A percentile compares a stretch with the other conserved stretches of the same genome.
phyloP scores from a whole-genome alignment of 2,329 filamentous ascomycete genomes.

The Salinomyces thailandicus region DNA sequence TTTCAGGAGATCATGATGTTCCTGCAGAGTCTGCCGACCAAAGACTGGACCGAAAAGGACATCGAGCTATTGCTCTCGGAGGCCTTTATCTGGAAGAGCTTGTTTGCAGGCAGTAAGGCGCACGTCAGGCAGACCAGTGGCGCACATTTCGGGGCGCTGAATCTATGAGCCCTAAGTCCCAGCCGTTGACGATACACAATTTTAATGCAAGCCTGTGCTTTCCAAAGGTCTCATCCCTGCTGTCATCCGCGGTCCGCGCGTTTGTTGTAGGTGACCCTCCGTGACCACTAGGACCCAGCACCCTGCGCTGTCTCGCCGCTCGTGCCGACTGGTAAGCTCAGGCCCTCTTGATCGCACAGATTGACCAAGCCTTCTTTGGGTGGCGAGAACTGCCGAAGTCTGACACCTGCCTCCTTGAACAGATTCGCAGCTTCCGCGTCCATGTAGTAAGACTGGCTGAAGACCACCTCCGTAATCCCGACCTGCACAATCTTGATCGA shows the following conservation, averaged over 20 bases:
- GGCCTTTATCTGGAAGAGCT: slow-evolving; percentile 96
- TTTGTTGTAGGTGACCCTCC: too few species aligned
- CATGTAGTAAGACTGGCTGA: slow-evolving; percentile 90
- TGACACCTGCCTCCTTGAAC: slow-evolving; percentile 72
- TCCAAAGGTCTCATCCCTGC: too few species aligned
- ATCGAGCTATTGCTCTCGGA: slow-evolving; percentile 92
- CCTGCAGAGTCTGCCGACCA: slow-evolving; percentile 83
- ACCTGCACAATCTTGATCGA: slow-evolving; percentile 98
- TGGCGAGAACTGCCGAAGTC: slow-evolving; percentile 76
- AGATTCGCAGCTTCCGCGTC: slow-evolving; percentile 69
- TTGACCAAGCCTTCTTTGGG: slow-evolving; percentile 27
- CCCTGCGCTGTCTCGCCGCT: too few species aligned
- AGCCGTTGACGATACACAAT: background rate
- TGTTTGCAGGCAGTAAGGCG: slow-evolving; percentile 89
- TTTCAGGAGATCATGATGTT: slow-evolving; percentile 99
- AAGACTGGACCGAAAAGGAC: slow-evolving; percentile 94
- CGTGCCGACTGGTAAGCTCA: background rate
- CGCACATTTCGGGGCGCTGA: slow-evolving; percentile 9
- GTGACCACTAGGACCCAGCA: too few species aligned
- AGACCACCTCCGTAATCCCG: slow-evolving; percentile 90
- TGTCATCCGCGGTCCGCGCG: too few species aligned
- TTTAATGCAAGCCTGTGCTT: background rate
- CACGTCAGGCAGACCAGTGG: slow-evolving; percentile 47
- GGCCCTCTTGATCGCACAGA: slow-evolving; percentile 6
- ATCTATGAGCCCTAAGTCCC: slow-evolving; percentile 10